Conservation (phyloP, 2,329 filamentous ascomycete species). For the Aspergillus texensis region DNA sequence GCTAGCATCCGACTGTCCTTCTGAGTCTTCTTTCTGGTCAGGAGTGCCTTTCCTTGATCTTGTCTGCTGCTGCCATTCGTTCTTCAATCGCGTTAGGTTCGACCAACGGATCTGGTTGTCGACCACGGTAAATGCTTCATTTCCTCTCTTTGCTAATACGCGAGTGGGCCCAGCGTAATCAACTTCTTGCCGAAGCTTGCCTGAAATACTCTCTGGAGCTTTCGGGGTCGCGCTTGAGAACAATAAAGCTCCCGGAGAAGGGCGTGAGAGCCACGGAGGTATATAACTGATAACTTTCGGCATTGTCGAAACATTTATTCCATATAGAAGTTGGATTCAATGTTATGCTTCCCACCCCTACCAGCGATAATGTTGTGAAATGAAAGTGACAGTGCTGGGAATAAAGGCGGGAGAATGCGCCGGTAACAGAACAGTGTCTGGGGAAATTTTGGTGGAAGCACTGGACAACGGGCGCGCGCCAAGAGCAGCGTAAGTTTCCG, state of each 20-base stretch:
- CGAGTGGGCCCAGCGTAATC: slow-evolving; percentile 47
- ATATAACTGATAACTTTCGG: slow-evolving; percentile 84
- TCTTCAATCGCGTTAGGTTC: slow-evolving; percentile 79
- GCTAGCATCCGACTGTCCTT: slow-evolving; percentile 34
- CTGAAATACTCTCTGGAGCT: slow-evolving; percentile 30
- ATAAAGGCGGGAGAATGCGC: slow-evolving; percentile 2
- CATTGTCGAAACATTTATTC: slow-evolving; percentile 57
- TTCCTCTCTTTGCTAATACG: slow-evolving; percentile 78
- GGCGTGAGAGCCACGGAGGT: slow-evolving; percentile 81
- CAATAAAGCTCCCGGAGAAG: slow-evolving; percentile 74
- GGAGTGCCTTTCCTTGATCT: slow-evolving; percentile 33
- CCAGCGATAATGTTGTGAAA: neutral
- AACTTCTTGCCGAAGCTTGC: slow-evolving; percentile 17
- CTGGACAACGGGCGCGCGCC: slow-evolving; percentile 18
- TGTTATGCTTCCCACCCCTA: neutral
- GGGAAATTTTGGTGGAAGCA: slow-evolving; percentile 19
- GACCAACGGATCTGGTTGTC: slow-evolving; percentile 92
- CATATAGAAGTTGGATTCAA: neutral
- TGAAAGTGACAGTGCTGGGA: neutral
- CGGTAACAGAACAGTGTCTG: slow-evolving; percentile 7
- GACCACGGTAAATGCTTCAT: slow-evolving; percentile 84
- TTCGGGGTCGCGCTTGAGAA: slow-evolving; percentile 63
- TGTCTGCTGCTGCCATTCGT: slow-evolving; percentile 50
- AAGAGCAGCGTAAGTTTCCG: slow-evolving; percentile 23
- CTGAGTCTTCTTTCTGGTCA: slow-evolving; percentile 23